Base-by-base conservation (phyloP, 805 yeast genomes). In the Candida orba region DNA sequence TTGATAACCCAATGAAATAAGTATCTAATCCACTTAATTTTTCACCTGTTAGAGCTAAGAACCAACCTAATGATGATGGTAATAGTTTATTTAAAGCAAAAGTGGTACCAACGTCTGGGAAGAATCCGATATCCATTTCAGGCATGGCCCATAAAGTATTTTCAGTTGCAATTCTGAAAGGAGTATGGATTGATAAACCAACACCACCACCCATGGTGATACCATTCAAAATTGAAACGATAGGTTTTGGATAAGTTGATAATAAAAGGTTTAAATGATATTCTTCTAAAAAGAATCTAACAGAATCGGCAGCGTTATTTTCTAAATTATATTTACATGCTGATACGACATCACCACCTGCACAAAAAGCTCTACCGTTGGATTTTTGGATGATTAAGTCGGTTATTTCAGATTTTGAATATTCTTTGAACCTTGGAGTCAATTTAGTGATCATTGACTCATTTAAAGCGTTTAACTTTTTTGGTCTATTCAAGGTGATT, bases 171-270 rank as follows among this genome's bases (percentile, higher is more conserved):
- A 93, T 69, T 58, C 98, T 78, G 71, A 91, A 91, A 4, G 96
- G 91, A 12, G 87, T 82, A 65, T 93, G 98, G 35, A 87, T 83
- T 1, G 91, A 73, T 37, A 93, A 68, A 5, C 99, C 98, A 36
- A 89, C 95, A 54, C 98, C 98, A 41, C 98, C 98, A 43, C 98
- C 99, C 95, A 93, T 88, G 24, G 91, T 87, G 54, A 91, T 86
- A 20, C 98, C 97, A 59, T 93, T 82, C 79, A 84, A 81, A 33
- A 88, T 57, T 0, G 95, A 71, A n/a, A 93, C 81, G 47, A 85
- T 73, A 2, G 98, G 98, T 68, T 89, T 91, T 46, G 80, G 69
- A 54, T 79, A 89, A n/a, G 91, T 81, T 9, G 95, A 81, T 47
- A 90, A 69, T 40, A 82, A 67, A 57, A 81, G 84, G 68, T 93